These are phyloP conservation scores for Trichocladium antarcticum DNA, from an alignment of 495 filamentous ascomycete species.

Conservation along the genomic window DNA sequence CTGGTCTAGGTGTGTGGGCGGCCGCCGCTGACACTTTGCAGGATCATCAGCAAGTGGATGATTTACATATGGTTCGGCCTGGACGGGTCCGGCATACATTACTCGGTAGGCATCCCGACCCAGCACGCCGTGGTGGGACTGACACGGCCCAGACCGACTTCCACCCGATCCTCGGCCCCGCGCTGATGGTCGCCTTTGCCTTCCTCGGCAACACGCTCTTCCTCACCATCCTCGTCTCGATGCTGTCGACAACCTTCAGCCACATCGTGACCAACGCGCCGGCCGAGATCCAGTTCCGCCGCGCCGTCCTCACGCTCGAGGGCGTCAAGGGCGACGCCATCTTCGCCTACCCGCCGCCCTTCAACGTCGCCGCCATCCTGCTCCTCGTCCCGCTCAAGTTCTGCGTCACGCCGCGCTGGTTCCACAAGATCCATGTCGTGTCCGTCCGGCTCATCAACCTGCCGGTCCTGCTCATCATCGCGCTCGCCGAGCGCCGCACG, in stretches of 20 bases:
- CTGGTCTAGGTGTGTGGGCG: neutral
- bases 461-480: constrained; percentile 52
- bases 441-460: constrained; percentile 53
- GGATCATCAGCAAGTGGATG: constrained; percentile 68
- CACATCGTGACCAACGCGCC: constrained; percentile 53
- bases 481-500: constrained; percentile 44
- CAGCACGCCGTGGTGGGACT: too few relatives aligned
- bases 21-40: constrained; percentile 16
- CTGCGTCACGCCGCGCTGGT: constrained; percentile 55
- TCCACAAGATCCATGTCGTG: constrained; percentile 65
- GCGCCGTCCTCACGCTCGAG: constrained; percentile 62
- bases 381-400: constrained; percentile 56
- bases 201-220: constrained; percentile 69
- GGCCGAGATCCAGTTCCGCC: constrained; percentile 60
- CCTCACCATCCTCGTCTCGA: constrained; percentile 63
- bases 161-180: constrained; percentile 55
- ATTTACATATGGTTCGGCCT: constrained; percentile 72
- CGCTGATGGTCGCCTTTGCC: constrained; percentile 59
- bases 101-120: constrained; percentile 34
- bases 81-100: constrained; percentile 58
- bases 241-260: constrained; percentile 61
- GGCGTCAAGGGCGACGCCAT: constrained; percentile 64
- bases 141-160: constrained; percentile 50
- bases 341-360: constrained; percentile 62
- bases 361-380: constrained; percentile 58